Conservation (phyloP, 305 asterid genomes). For the Fraxinus ornus region DNA sequence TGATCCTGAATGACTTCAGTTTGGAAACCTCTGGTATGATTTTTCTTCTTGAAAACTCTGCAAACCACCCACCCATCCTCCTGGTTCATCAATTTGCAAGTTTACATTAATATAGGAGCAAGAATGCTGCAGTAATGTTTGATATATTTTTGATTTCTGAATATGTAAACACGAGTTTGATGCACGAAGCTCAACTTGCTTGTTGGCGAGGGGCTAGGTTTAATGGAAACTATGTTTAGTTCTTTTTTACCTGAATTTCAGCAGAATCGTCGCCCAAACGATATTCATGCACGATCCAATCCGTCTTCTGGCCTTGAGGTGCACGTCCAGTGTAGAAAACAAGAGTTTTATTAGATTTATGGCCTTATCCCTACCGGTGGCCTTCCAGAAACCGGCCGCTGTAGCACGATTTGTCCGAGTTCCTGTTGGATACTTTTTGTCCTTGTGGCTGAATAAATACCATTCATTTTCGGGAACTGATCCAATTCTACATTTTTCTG, state of each 20-base stretch:
- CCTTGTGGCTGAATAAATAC: conserved; percentile 91
- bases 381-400: conserved; percentile 82
- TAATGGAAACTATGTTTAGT: too few species aligned
- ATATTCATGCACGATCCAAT: conserved; percentile 95
- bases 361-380: conserved; percentile 77
- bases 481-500: conserved; percentile 86
- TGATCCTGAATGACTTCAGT: too few species aligned
- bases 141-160: too few species aligned
- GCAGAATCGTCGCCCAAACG: conserved; percentile 55
- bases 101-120: too few species aligned
- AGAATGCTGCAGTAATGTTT: too few species aligned
- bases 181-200: too few species aligned
- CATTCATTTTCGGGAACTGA: conserved; percentile 82
- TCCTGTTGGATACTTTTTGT: conserved; percentile 85
- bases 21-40: too few species aligned
- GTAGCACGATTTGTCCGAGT: conserved; percentile 86
- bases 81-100: neutral
- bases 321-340: conserved; percentile 93
- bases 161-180: neutral
- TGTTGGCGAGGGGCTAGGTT: too few species aligned
- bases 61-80: too few species aligned
- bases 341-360: conserved; percentile 80
- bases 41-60: too few species aligned
- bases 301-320: conserved; percentile 85
- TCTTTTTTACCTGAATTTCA: conserved; percentile 37